A percentile compares a stretch with the other conserved stretches of the same genome.
Conservation (phyloP, 768 basidiomycete species). For the Boletus sensibilis region DNA sequence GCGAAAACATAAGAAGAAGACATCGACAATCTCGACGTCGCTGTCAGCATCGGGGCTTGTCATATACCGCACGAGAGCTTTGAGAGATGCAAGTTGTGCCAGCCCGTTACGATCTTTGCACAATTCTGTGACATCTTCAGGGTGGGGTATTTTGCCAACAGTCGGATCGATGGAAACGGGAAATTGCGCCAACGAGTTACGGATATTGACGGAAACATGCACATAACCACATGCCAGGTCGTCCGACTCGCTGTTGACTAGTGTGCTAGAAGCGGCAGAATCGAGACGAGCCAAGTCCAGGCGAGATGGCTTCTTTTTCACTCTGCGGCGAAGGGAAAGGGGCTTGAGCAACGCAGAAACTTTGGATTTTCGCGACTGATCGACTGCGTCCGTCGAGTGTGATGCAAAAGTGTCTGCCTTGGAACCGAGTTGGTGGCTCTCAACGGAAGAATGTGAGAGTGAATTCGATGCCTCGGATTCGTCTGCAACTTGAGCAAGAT, state of each 20-base stretch:
- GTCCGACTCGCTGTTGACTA: constrained; percentile 15
- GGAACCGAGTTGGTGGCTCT: background rate
- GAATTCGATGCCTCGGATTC: background rate
- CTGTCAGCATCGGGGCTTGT: constrained; percentile 40
- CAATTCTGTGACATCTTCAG: constrained; percentile 31
- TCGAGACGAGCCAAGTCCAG: background rate
- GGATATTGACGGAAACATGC: constrained; percentile 24
- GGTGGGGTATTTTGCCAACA: constrained; percentile 31
- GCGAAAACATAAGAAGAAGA: constrained; percentile 73
- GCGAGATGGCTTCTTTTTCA: constrained; percentile 8
- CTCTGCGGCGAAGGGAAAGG: constrained; percentile 9
- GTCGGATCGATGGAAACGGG: constrained; percentile 25
- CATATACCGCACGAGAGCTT: constrained; percentile 45
- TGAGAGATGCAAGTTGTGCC: constrained; percentile 37
- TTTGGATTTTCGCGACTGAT: constrained; percentile 9
- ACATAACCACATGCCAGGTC: constrained; percentile 20
- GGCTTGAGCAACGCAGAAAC: constrained; percentile 19
- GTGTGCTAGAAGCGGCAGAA: constrained; percentile 23
- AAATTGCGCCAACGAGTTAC: constrained; percentile 30
- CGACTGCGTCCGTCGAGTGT: background rate
- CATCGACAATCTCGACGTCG: constrained; percentile 45
- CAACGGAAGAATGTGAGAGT: constrained; percentile 6
- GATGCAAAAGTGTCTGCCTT: background rate
- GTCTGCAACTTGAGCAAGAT: background rate
- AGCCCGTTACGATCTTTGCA: constrained; percentile 29